Evolutionary conservation across 2,329 filamentous ascomycete genomes (phyloP).

Genomic region (Sphaerostilbella broomeana): DNA sequence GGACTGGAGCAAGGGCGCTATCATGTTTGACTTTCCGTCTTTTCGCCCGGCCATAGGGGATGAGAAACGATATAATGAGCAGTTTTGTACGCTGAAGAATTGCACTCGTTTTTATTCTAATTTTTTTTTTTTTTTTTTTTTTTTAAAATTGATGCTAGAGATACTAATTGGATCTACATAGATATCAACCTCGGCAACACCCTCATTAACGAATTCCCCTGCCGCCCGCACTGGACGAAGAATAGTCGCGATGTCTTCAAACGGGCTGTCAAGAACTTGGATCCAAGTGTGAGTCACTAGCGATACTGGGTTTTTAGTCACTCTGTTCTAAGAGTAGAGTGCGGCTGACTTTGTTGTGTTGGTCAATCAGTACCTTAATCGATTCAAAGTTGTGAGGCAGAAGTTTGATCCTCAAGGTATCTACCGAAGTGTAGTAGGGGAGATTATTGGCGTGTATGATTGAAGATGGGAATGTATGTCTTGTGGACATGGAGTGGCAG

Average conservation of each 20-base stretch:
- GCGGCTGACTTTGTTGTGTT: neutral
- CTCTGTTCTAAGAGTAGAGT: neutral
- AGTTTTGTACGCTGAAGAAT: constrained; percentile 39
- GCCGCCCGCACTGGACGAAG: constrained; percentile 48
- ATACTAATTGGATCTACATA: too few species aligned
- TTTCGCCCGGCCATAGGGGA: constrained; percentile 41
- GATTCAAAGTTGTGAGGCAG: constrained; percentile 43
- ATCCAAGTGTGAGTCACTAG: constrained; percentile 31
- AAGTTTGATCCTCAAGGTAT: constrained; percentile 42
- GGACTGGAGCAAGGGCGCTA: constrained; percentile 41
- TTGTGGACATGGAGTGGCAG: too few species aligned
- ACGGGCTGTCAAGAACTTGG: constrained; percentile 39
- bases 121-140: neutral
- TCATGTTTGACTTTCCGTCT: constrained; percentile 49
- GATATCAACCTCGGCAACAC: constrained; percentile 39
- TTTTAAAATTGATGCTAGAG: too few species aligned
- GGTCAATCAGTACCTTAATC: constrained; percentile 34
- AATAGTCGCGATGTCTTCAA: constrained; percentile 43
- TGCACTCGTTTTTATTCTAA: neutral
- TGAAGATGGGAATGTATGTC: constrained; percentile 12
- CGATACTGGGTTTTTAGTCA: neutral
- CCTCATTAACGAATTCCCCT: constrained; percentile 43
- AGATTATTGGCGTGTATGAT: constrained; percentile 40
- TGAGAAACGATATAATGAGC: constrained; percentile 41
- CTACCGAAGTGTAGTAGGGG: constrained; percentile 41